Conservation (phyloP, 768 basidiomycete species). For the Lyophyllum semitale region DNA sequence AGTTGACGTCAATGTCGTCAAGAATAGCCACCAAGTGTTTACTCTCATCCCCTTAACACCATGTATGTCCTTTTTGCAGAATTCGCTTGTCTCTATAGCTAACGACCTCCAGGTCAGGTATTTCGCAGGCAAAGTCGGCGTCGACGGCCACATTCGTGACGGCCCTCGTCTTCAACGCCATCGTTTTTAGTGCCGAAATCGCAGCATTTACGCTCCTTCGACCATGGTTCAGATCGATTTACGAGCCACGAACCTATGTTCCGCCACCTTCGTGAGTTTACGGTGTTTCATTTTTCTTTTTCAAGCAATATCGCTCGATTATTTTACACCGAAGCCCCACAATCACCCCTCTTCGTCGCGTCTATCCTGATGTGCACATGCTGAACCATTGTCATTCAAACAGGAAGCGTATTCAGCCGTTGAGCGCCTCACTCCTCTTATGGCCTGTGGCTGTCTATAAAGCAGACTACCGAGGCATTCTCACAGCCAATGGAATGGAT, state of each 20-base stretch:
- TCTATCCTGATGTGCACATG: neutral
- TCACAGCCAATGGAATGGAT: constrained; percentile 78
- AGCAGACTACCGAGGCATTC: constrained; percentile 63
- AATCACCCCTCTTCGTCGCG: neutral
- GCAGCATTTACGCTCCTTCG: constrained; percentile 77
- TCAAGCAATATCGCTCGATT: too few species aligned
- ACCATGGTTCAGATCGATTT: constrained; percentile 84
- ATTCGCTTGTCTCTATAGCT: neutral
- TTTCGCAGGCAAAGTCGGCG: constrained; percentile 49
- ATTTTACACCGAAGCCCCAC: too few species aligned
- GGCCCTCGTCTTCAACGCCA: constrained; percentile 80
- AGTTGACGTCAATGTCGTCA: too few species aligned
- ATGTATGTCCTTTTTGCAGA: constrained; percentile 19
- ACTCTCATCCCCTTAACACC: constrained; percentile 13
- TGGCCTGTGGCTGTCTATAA: constrained; percentile 74
- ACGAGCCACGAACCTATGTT: constrained; percentile 82
- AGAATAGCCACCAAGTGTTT: constrained; percentile 6
- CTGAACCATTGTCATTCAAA: constrained; percentile 2
- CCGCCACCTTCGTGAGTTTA: constrained; percentile 41
- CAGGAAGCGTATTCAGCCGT: constrained; percentile 60
- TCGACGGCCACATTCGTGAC: constrained; percentile 82
- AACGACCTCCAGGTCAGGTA: constrained; percentile 35
- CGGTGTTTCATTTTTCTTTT: neutral
- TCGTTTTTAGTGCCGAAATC: constrained; percentile 72
- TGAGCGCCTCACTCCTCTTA: constrained; percentile 49